Conservation (phyloP, 139 green algal species). For the Chlamydomonas sp. region DNA sequence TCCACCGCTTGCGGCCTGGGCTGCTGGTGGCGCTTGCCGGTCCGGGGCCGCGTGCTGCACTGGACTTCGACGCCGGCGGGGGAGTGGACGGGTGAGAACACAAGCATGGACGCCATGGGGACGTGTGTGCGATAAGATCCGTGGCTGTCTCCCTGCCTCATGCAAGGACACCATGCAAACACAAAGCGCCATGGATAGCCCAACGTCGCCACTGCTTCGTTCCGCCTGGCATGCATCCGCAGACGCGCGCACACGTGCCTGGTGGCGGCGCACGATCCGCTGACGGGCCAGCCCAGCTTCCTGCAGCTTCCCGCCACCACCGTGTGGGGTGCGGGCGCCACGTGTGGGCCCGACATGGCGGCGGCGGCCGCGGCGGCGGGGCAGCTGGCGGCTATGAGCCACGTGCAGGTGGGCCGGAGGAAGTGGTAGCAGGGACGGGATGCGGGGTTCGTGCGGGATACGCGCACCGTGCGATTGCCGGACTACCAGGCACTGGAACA, state of each 20-base stretch:
- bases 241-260: not conserved
- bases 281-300: conserved; percentile 5
- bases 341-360: not conserved
- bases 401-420: not conserved
- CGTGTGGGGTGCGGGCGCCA: conserved; percentile 16
- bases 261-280: conserved; percentile 8
- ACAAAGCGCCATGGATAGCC: not conserved
- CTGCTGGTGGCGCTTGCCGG: no score
- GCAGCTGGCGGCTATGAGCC: conserved; percentile 13
- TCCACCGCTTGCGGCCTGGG: no score
- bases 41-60: no score
- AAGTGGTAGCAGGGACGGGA: not conserved
- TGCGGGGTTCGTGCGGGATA: no score
- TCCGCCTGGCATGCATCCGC: no score
- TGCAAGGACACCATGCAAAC: not conserved
- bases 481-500: not conserved
- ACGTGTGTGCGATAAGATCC: no score
- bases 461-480: not conserved
- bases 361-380: not conserved
- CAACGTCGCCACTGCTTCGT: no score
- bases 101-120: no score
- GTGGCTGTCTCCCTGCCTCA: no score
- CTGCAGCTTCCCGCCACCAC: not conserved
- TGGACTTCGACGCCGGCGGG: no score
- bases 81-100: no score